Base-by-base conservation (phyloP, 441 rosid genomes). In the Geranium incanum region DNA sequence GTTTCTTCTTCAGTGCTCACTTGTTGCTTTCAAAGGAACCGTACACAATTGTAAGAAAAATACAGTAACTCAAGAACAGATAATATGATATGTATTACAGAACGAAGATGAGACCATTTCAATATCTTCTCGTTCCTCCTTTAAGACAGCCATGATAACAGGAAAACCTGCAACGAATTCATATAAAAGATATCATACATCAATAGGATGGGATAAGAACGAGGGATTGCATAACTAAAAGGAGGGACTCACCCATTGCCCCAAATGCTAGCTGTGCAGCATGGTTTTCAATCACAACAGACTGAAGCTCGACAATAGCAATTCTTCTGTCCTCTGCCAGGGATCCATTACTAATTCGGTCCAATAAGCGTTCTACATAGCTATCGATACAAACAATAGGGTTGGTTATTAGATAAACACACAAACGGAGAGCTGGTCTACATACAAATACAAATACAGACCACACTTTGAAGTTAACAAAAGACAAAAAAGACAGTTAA, bases 91-190 rank as follows among this genome's bases (percentile, higher is more conserved):
- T 38, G 36, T 59, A 18, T 5, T 6, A 38, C 6, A 6, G 41
- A 78, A 70, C 59, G 21, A 65, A 66, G 72, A 65, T 74, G 62
- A 70, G 6, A 95, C 99, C 98, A 92, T 88, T 83, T 90, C 99
- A 77, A 87, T 82, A 76, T 89, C 98, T 78, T 92, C 97, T 71
- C 90, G 84, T 72, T 95, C 97, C 71, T 92, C 93, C 87, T 83
- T 92, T 76, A 95, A 78, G 72, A 95, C 88, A 78, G 89, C 82
- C 83, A 89, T 69, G 59, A 95, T 85, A 62, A 95, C 87, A 74
- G 99, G 98, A 84, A 92, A 90, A 68, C 99, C 99, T 95, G 93
- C 76, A 84, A 73, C 15, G 50, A 23, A 73, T 15, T 70, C 33
- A 76, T 72, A 66, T 9, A 13, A 64, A 1, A 37, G 16, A 45